Conservation (phyloP, 2,329 filamentous ascomycete genomes). For the Pseudocercospora vitis region DNA sequence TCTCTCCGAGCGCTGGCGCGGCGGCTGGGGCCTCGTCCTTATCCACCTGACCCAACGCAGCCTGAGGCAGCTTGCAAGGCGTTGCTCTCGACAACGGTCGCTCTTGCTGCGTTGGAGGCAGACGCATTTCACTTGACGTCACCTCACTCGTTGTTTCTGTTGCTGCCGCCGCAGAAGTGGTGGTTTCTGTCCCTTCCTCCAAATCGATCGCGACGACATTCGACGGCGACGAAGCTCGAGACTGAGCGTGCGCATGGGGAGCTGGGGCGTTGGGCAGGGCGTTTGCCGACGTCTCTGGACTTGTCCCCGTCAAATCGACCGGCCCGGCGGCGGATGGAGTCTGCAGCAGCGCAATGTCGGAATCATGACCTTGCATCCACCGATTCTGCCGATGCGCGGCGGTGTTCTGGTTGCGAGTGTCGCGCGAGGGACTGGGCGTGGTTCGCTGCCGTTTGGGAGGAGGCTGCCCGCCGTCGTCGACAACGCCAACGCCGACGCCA, state of each 20-base stretch:
- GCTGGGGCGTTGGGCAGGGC: neutral
- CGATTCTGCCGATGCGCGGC: neutral
- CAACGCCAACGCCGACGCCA: conserved; percentile 5
- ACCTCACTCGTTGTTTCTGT: neutral
- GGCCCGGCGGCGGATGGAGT: no score
- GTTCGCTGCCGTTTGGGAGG: conserved; percentile 2
- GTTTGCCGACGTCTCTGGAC: neutral
- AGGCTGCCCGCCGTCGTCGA: neutral
- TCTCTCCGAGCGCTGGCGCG: no score
- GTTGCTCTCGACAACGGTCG: conserved; percentile 2
- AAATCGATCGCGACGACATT: neutral
- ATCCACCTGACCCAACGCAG: no score
- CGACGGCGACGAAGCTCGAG: neutral
- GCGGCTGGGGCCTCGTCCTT: no score
- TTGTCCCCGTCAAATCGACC: no score
- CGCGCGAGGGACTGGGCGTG: neutral
- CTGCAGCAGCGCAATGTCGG: conserved; percentile 1
- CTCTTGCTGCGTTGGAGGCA: no score
- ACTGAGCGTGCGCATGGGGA: neutral
- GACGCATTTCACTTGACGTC: no score
- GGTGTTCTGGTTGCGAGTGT: neutral
- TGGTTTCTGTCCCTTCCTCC: neutral
- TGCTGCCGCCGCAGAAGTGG: neutral
- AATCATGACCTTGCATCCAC: conserved; percentile 1
- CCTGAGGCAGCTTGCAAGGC: neutral